Evolutionary conservation across 306 rosid species (phyloP).

Genomic region (Cucumis melo): DNA sequence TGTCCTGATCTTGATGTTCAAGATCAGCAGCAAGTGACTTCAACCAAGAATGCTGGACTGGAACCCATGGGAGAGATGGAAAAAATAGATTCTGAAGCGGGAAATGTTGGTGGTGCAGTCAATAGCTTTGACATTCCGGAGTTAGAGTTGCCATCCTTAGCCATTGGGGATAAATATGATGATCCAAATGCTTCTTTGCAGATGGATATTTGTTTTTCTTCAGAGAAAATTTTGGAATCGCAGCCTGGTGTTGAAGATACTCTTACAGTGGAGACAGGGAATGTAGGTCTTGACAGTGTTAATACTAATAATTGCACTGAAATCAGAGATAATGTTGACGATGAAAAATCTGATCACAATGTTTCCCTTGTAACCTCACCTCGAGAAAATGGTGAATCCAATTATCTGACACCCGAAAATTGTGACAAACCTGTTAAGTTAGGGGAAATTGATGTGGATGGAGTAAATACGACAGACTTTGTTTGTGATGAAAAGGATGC

Average conservation of each 20-base stretch:
- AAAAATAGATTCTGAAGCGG: constrained; percentile 31
- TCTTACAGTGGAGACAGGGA: constrained; percentile 14
- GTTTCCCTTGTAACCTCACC: constrained; percentile 24
- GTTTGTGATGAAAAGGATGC: constrained; percentile 41
- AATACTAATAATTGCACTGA: constrained; percentile 26
- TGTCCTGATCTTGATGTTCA: constrained; percentile 26
- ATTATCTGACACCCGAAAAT: constrained; percentile 15
- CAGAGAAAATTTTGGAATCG: constrained; percentile 28
- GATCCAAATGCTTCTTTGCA: constrained; percentile 32
- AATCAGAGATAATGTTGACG: constrained; percentile 20
- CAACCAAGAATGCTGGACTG: constrained; percentile 17
- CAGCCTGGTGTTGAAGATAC: constrained; percentile 20
- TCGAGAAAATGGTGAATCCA: constrained; percentile 29
- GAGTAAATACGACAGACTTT: constrained; percentile 21
- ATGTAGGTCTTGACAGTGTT: constrained; percentile 17
- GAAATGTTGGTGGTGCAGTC: constrained; percentile 23
- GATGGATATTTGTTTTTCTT: constrained; percentile 26
- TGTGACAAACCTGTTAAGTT: constrained; percentile 20
- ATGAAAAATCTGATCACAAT: constrained; percentile 23
- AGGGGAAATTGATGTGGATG: constrained; percentile 33
- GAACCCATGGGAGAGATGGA: constrained; percentile 16
- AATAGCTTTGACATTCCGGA: constrained; percentile 23
- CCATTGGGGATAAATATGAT: constrained; percentile 26
- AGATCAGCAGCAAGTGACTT: constrained; percentile 11
- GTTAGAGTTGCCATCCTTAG: constrained; percentile 24